Conservation (phyloP, 164 flowering plant species). For the Saururus chinensis region DNA sequence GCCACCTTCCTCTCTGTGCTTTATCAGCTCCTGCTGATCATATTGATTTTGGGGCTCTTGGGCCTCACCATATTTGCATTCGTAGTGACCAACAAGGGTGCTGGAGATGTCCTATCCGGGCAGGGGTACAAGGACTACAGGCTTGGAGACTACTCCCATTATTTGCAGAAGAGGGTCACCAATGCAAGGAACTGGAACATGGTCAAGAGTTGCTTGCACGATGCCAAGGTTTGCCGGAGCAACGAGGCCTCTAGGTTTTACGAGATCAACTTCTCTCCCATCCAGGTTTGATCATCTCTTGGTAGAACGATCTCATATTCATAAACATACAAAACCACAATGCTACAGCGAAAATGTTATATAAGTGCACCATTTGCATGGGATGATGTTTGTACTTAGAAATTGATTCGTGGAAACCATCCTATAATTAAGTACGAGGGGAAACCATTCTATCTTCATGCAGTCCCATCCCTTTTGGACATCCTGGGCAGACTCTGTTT, state of each 20-base stretch:
- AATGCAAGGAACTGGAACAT: slow-evolving; percentile 35
- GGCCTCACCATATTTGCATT: slow-evolving; percentile 23
- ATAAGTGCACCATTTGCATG: background rate
- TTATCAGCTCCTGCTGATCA: slow-evolving; percentile 28
- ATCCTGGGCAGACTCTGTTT: too few species aligned
- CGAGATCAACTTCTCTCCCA: slow-evolving; percentile 17
- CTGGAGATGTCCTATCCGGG: slow-evolving; percentile 27
- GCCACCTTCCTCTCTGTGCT: slow-evolving; percentile 22
- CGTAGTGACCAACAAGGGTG: slow-evolving; percentile 42
- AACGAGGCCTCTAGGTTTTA: slow-evolving; percentile 15
- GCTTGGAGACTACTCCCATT: slow-evolving; percentile 50
- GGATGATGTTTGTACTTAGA: background rate
- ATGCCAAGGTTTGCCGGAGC: slow-evolving; percentile 24
- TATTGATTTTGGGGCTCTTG: slow-evolving; percentile 28
- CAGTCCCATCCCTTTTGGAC: too few species aligned
- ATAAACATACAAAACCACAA: background rate
- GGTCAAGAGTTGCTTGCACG: slow-evolving; percentile 44
- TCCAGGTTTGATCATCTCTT: slow-evolving; percentile 28
- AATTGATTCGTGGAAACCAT: background rate
- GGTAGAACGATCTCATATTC: too few species aligned
- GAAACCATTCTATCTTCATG: too few species aligned
- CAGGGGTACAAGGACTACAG: slow-evolving; percentile 28
- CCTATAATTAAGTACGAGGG: too few species aligned
- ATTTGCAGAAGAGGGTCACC: slow-evolving; percentile 38
- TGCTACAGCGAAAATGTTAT: background rate